Evolutionary conservation across 495 filamentous ascomycete species (phyloP), one percentile per base, ranked within the genome.

Genomic region (Aspergillus steynii): DNA sequence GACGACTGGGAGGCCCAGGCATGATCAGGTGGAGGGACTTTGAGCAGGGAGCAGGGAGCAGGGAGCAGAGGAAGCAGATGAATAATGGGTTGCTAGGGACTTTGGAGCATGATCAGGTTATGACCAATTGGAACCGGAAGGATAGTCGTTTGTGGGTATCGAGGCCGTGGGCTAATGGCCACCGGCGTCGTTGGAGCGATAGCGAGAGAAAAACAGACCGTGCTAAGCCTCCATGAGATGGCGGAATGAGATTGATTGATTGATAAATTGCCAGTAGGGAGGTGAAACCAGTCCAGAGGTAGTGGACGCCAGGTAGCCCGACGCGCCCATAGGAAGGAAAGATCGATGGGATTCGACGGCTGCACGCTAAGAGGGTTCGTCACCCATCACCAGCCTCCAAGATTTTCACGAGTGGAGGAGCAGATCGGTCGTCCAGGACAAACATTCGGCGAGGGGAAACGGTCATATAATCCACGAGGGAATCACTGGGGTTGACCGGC

Each of bases 271-370:
- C 3, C 37, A 42, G 52, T 37, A 20, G 15, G 20, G 34, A 55
- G 46, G 26, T 28, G 25, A 45, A 42, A 42, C 37, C 37, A 42
- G 37, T 12, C 4, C 7, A 12, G 37, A 42, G 48, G 27, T 1
- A 14, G 46, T 49, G 20, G 4, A 6, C 25, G 25, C 20, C 8
- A 50, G 26, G 3, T 15, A 50, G 20, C 48, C 20, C 25, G 20
- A 29, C 5, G 20, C 46, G 47, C 31, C 48, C 8, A 50, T 29
- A 52, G 56, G 48, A 49, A 10, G n/a, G 56, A 59, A 59, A 50
- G 56, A 52, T 59, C 48, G 47, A 59, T 59, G 47, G 56, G 56
- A 59, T 59, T 59, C 56, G 56, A 59, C 31, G 56, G 47, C 47
- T 50, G 56, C 47, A 49, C 56, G 48, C 56, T 59, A 59, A 29